Evolutionary conservation across 2,329 filamentous ascomycete species (phyloP), one percentile per base, ranked within the genome.

Genomic region (Trichoderma sp.): DNA sequence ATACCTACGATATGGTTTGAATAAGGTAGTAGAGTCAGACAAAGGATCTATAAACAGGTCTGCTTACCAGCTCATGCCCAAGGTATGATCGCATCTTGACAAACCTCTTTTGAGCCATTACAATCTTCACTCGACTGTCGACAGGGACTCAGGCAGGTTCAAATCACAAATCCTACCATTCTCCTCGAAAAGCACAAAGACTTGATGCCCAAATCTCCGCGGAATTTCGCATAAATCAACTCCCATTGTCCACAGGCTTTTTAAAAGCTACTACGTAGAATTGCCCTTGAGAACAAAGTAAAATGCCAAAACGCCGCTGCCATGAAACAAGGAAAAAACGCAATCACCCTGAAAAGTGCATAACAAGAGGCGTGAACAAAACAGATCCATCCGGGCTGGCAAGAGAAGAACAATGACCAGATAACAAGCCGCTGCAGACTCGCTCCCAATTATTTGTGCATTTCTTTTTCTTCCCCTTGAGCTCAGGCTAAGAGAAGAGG

Each of bases 301-400:
- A 12, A 39, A 4, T 70, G 12, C 63, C 67, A 69, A 73, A 73
- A 74, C 75, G 70, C 75, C 75, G 66, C 70, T 76, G 73, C 74
- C 71, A 74, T 76, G 72, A 55, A 39, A 74, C 69, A 73, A 44
- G 1, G 34, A 10, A 14, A 39, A 5, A 39, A 14, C 3, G 34
- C 34, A 51, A 57, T 26, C 39, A 58, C 45, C 30, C 28, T 24
- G 12, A 47, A 14, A 39, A 39, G 21, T 30, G 48, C 56, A 3
- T 34, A 41, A 26, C 34, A 39, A 14, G 14, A 39, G 12, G 44
- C 44, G 34, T 28, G 30, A 47, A 52, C 24, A 47, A 7, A 24
- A 62, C 43, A 69, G 69, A 48, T 30, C 67, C 68, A 48, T 30
- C 67, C 68, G 65, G 64, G 71, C 70, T 70, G 69, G 63, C 67